phyloP scores from a whole-genome alignment of 1,284 basidiomycete species.

The Ceratorhiza oryzae-sativae region DNA sequence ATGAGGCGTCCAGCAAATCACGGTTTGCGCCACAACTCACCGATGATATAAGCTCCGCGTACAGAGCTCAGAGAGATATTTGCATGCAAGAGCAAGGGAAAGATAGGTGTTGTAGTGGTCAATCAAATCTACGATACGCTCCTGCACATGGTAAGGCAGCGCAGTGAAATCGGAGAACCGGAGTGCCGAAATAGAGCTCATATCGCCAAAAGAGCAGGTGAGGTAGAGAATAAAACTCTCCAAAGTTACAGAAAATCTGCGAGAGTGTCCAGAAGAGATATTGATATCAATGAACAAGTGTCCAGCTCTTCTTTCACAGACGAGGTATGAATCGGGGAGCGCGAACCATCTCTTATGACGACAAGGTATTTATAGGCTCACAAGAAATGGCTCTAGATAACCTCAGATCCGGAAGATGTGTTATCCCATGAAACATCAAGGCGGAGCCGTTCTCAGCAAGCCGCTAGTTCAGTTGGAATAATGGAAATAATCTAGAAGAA shows the following conservation, averaged over 20 bases:
- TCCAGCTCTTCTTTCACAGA: neutral
- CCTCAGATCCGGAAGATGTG: too few species aligned
- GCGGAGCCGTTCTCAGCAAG: neutral
- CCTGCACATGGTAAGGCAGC: slow-evolving; percentile 12
- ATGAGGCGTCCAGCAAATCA: too few species aligned
- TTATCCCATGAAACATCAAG: neutral
- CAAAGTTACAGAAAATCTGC: neutral
- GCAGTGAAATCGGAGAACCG: slow-evolving; percentile 6
- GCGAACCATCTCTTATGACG: neutral
- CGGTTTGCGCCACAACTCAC: neutral
- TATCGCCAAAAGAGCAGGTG: neutral
- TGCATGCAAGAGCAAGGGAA: slow-evolving; percentile 1
- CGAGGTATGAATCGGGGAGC: neutral
- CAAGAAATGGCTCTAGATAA: too few species aligned
- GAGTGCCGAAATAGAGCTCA: neutral
- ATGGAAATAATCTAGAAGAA: slow-evolving; percentile 10
- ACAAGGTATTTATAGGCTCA: slow-evolving; percentile 2
- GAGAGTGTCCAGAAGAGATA: too few species aligned
- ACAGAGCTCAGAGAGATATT: slow-evolving; percentile 19
- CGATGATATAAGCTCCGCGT: slow-evolving; percentile 6
- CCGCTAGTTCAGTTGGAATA: neutral
- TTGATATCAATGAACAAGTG: too few species aligned
- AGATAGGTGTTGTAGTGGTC: slow-evolving; percentile 18
- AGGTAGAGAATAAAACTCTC: neutral
- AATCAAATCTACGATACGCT: slow-evolving; percentile 8